Percentiles rank a stretch among this genome's conserved stretches.
Evolutionary conservation across 2,329 filamentous ascomycete genomes (phyloP).

Genomic region (Nigrospora osmanthi): DNA sequence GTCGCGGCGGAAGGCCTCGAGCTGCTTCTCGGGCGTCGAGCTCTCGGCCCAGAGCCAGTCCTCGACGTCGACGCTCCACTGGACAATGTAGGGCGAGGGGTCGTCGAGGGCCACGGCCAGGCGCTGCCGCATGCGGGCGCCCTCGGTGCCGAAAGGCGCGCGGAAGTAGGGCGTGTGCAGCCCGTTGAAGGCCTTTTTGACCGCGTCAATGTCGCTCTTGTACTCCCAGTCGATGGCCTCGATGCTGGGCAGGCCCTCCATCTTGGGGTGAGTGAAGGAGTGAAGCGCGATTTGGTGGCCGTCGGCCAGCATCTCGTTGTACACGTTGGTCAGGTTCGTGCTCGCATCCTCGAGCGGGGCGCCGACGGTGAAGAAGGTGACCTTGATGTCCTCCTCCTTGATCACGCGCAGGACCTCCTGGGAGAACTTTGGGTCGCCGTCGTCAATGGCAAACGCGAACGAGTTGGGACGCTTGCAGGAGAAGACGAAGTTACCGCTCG

Average conservation of each 20-base stretch:
- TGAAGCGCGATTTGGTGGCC: slow-evolving; percentile 65
- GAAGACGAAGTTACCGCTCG: slow-evolving; percentile 53
- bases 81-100: slow-evolving; percentile 49
- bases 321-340: slow-evolving; percentile 56
- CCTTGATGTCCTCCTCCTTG: slow-evolving; percentile 51
- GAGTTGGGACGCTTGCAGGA: slow-evolving; percentile 60
- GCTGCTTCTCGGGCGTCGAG: slow-evolving; percentile 56
- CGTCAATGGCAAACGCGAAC: slow-evolving; percentile 67
- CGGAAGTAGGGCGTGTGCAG: slow-evolving; percentile 49
- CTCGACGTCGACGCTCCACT: slow-evolving; percentile 65
- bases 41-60: slow-evolving; percentile 62
- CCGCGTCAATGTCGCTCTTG: slow-evolving; percentile 44
- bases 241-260: slow-evolving; percentile 46
- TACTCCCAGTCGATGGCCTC: slow-evolving; percentile 55
- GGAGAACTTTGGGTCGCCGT: slow-evolving; percentile 53
- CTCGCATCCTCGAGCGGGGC: slow-evolving; percentile 48
- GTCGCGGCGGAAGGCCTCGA: slow-evolving; percentile 57
- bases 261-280: slow-evolving; percentile 61
- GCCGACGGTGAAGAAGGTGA: slow-evolving; percentile 67
- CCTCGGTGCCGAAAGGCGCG: slow-evolving; percentile 61
- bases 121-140: slow-evolving; percentile 57
- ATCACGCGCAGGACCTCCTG: slow-evolving; percentile 55
- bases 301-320: slow-evolving; percentile 51
- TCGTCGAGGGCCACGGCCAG: slow-evolving; percentile 44
- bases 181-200: slow-evolving; percentile 28